Evolutionary conservation across 2,329 filamentous ascomycete genomes (phyloP).

Genomic region (Claviceps sp.): DNA sequence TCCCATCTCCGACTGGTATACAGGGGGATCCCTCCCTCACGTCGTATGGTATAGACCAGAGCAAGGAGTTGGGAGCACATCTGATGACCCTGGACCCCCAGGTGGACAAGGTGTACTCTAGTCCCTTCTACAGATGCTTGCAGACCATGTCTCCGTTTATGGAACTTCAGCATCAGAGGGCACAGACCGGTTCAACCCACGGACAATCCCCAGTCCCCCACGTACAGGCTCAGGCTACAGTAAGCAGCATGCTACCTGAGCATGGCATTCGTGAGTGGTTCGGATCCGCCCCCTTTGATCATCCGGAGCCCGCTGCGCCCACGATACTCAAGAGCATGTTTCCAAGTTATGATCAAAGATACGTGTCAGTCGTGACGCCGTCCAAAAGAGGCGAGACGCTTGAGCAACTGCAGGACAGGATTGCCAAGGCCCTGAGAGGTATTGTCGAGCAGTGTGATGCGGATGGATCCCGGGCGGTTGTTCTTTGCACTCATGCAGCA

Average conservation of each 20-base stretch:
- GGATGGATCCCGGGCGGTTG: slow-evolving; percentile 54
- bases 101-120: slow-evolving; percentile 67
- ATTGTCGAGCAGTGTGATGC: slow-evolving; percentile 62
- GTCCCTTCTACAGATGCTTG: slow-evolving; percentile 76
- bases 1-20: slow-evolving; percentile 76
- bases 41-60: slow-evolving; percentile 73
- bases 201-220: neutral
- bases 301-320: slow-evolving; percentile 62
- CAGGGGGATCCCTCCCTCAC: slow-evolving; percentile 79
- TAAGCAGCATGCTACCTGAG: slow-evolving; percentile 38
- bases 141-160: slow-evolving; percentile 68
- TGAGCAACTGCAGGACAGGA: slow-evolving; percentile 63
- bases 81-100: slow-evolving; percentile 50
- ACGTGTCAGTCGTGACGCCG: slow-evolving; percentile 55
- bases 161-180: slow-evolving; percentile 22
- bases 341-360: slow-evolving; percentile 42
- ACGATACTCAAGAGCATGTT: slow-evolving; percentile 54
- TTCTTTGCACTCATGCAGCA: slow-evolving; percentile 85
- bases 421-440: slow-evolving; percentile 53
- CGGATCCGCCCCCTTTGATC: slow-evolving; percentile 70
- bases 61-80: slow-evolving; percentile 58
- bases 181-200: neutral
- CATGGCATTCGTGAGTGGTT: slow-evolving; percentile 74
- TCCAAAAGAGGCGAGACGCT: slow-evolving; percentile 63
- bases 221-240: neutral